phyloP scores from a whole-genome alignment of 805 yeast genomes.

The Cyberlindnera meyerae region DNA sequence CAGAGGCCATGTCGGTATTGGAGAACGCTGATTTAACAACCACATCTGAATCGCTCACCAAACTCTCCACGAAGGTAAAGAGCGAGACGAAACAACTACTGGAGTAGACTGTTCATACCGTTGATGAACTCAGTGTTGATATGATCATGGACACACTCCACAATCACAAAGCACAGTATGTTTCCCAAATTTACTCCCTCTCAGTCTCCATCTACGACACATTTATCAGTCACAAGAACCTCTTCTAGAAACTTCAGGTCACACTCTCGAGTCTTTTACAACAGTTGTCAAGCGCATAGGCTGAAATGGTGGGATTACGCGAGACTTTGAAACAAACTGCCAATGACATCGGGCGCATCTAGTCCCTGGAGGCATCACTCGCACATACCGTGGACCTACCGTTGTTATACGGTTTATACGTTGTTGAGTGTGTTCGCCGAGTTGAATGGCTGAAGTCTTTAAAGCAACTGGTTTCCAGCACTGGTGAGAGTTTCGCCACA shows the following conservation, averaged over 20 bases:
- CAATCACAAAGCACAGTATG: constrained; percentile 24
- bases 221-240: constrained; percentile 30
- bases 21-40: constrained; percentile 14
- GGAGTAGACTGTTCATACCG: constrained; percentile 6
- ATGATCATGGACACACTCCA: constrained; percentile 22
- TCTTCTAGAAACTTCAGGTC: constrained; percentile 27
- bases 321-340: constrained; percentile 20
- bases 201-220: constrained; percentile 33
- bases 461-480: constrained; percentile 27
- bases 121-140: constrained; percentile 19
- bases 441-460: constrained; percentile 44
- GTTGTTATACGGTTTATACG: constrained; percentile 60
- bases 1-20: constrained; percentile 33
- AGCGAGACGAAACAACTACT: constrained; percentile 21
- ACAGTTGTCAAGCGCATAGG: constrained; percentile 16
- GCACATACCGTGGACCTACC: constrained; percentile 61
- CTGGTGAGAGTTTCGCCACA: constrained; percentile 54
- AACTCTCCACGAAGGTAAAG: constrained; percentile 21
- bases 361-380: constrained; percentile 15
- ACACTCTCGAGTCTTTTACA: constrained; percentile 15
- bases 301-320: constrained; percentile 19
- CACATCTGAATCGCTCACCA: constrained; percentile 14
- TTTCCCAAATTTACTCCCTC: constrained; percentile 29
- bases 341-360: constrained; percentile 24
- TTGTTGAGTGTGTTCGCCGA: constrained; percentile 58